Evolutionary conservation across 257 asterid genomes (phyloP).

Genomic region (Ballota nigra): DNA sequence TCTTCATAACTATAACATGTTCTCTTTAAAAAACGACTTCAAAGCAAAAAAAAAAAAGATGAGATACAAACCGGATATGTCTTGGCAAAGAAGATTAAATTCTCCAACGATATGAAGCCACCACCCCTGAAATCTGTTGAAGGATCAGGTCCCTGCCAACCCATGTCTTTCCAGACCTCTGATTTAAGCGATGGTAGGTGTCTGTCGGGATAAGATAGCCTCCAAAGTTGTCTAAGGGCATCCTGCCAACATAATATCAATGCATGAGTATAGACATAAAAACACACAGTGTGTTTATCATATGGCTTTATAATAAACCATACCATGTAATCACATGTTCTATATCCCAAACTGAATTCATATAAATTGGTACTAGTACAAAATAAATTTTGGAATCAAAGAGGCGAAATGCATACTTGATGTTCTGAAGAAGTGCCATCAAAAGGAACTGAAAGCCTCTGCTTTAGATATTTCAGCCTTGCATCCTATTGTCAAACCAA

Average conservation of each 20-base stretch:
- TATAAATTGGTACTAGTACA: neutral
- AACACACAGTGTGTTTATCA: neutral
- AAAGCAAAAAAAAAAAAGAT: constrained; percentile 7
- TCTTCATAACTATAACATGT: neutral
- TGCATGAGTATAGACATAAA: constrained; percentile 4
- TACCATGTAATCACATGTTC: neutral
- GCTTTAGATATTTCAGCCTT: constrained; percentile 71
- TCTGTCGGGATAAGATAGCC: constrained; percentile 80
- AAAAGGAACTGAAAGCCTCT: constrained; percentile 75
- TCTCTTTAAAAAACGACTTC: neutral
- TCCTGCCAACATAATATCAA: constrained; percentile 52
- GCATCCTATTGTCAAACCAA: constrained; percentile 62
- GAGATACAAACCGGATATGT: constrained; percentile 71
- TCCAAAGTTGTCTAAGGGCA: constrained; percentile 87
- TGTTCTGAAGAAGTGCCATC: constrained; percentile 74
- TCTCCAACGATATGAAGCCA: constrained; percentile 94
- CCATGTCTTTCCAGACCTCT: constrained; percentile 98
- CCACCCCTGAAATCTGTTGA: constrained; percentile 99
- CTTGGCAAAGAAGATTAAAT: constrained; percentile 85
- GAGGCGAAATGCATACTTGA: constrained; percentile 59
- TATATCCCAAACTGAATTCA: neutral
- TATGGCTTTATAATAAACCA: neutral
- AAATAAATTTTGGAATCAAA: neutral
- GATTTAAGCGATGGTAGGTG: constrained; percentile 85
- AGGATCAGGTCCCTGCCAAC: constrained; percentile 99